phyloP scores from a whole-genome alignment of 768 basidiomycete genomes.

The Lactarius trivialis region DNA sequence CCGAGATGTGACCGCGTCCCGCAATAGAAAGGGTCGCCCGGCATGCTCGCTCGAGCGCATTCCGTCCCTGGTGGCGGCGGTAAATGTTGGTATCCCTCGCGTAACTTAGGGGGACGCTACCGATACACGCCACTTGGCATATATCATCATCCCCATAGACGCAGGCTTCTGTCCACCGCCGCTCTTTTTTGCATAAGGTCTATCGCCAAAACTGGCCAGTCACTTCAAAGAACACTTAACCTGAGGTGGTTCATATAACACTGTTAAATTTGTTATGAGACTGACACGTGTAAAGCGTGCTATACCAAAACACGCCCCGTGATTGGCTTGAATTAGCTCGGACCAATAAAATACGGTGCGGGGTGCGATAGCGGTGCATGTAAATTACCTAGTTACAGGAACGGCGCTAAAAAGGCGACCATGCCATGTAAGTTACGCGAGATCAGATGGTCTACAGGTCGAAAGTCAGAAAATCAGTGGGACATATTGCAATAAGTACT shows the following conservation, averaged over 20 bases:
- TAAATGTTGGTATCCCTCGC: neutral
- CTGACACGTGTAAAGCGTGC: neutral
- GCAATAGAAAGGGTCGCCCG: neutral
- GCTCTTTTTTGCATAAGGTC: neutral
- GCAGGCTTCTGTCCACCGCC: neutral
- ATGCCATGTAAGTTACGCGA: too few species aligned
- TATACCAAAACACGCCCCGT: neutral
- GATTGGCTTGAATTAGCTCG: neutral
- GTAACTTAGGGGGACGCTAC: neutral
- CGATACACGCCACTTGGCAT: too few species aligned
- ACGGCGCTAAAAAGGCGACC: neutral
- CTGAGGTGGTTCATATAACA: neutral
- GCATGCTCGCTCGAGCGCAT: neutral
- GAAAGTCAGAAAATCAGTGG: neutral
- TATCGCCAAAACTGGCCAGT: neutral
- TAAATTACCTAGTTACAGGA: neutral
- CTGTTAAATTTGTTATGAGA: neutral
- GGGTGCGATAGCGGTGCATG: neutral
- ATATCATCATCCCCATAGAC: neutral
- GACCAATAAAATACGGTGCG: neutral
- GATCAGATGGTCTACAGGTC: too few species aligned
- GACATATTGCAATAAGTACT: neutral
- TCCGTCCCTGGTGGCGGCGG: neutral
- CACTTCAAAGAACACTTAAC: neutral
- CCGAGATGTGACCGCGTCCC: neutral